These are phyloP conservation scores for Tuber umbilicatum DNA, from an alignment of 495 filamentous ascomycete species.

Conservation along the genomic window DNA sequence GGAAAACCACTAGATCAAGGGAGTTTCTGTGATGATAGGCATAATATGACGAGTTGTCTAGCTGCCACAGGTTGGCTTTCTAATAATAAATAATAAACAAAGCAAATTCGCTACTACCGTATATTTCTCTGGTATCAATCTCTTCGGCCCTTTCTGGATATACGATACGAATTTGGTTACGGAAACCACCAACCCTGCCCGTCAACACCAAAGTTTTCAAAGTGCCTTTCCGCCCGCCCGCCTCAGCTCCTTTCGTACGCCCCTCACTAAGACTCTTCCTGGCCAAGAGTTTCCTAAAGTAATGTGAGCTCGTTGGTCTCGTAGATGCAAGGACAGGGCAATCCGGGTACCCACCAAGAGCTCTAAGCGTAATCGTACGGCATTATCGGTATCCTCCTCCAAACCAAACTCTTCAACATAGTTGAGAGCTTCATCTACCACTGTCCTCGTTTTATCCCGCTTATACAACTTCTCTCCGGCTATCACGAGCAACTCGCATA, in stretches of 20 bases:
- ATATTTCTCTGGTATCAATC: background rate
- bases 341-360: background rate
- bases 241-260: background rate
- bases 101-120: background rate
- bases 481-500: background rate
- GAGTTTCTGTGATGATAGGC: background rate
- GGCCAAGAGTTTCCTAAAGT: background rate
- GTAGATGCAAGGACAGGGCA: background rate
- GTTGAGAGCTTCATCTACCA: background rate
- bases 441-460: background rate
- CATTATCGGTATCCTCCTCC: background rate
- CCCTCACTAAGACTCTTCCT: background rate
- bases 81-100: slow-evolving; percentile 2
- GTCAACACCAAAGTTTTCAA: background rate
- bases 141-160: background rate
- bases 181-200: background rate
- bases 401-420: background rate
- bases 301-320: background rate
- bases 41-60: background rate
- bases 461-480: background rate
- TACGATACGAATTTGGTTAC: background rate
- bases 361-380: background rate
- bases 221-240: background rate
- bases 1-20: background rate
- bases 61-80: background rate